Evolutionary conservation across 768 basidiomycete genomes (phyloP).

Genomic region (Termitomyces sp.): DNA sequence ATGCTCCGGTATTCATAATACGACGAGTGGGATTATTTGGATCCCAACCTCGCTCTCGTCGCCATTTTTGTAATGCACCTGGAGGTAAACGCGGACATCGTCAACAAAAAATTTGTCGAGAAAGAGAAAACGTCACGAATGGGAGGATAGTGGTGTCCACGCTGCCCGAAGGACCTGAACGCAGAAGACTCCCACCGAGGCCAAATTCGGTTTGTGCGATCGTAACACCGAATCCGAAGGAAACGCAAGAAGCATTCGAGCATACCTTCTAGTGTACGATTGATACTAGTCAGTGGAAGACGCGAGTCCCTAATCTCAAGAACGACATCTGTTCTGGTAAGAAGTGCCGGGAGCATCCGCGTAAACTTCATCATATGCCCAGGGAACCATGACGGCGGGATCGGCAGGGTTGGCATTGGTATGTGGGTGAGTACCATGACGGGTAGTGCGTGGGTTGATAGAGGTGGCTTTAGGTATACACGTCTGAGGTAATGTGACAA

Average conservation of each 20-base stretch:
- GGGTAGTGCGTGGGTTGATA: background rate
- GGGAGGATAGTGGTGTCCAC: background rate
- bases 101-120: background rate
- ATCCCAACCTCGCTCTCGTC: conserved; percentile 61
- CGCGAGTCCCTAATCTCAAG: conserved; percentile 94
- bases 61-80: conserved; percentile 70
- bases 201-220: background rate
- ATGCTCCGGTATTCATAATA: conserved; percentile 40
- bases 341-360: conserved; percentile 66
- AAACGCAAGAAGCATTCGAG: conserved; percentile 22
- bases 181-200: background rate
- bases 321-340: conserved; percentile 84
- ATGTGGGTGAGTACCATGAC: conserved; percentile 33
- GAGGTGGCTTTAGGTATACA: conserved; percentile 3
- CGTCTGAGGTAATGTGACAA: background rate
- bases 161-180: background rate
- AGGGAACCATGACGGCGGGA: conserved; percentile 90
- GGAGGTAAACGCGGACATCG: conserved; percentile 6
- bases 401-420: conserved; percentile 46
- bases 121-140: background rate
- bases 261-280: conserved; percentile 82
- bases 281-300: conserved; percentile 91
- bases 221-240: conserved; percentile 17
- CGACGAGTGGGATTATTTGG: conserved; percentile 35
- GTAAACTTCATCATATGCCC: conserved; percentile 94